These are phyloP conservation scores for Choanephora cucurbitarum DNA, from an alignment of 371 early-diverging fungal genomes.

Conservation along the genomic window DNA sequence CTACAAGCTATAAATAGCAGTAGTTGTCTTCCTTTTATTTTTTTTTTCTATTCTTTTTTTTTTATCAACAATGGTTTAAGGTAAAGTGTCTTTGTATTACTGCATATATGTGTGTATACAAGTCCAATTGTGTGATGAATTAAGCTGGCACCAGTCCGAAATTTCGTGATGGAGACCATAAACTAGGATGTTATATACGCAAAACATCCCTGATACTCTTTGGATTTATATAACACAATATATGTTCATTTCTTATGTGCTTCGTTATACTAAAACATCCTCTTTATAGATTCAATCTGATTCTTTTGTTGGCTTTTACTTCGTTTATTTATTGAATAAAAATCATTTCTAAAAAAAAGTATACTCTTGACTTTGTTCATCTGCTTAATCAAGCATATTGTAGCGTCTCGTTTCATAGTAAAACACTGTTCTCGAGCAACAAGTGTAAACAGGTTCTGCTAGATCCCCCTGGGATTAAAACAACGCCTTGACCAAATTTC, in stretches of 20 bases:
- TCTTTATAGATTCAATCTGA: background rate
- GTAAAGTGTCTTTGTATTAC: background rate
- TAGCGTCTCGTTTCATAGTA: no score
- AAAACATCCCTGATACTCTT: conserved; percentile 24
- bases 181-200: conserved; percentile 29
- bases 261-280: conserved; percentile 6
- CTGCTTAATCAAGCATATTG: no score
- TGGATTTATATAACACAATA: conserved; percentile 8
- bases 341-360: no score
- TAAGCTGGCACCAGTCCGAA: conserved; percentile 38
- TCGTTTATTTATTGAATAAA: no score
- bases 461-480: no score
- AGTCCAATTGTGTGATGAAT: conserved; percentile 24
- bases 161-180: conserved; percentile 29
- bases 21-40: no score
- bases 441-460: no score
- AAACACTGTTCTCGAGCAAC: no score
- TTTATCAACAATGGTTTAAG: background rate
- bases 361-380: no score
- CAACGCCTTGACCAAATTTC: no score
- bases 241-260: background rate
- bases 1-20: background rate
- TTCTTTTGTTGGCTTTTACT: no score
- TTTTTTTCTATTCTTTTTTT: background rate
- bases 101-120: background rate